Evolutionary conservation across 139 green algal genomes (phyloP), one percentile per base, ranked within the genome.

Genomic region (Chlorella sp.): DNA sequence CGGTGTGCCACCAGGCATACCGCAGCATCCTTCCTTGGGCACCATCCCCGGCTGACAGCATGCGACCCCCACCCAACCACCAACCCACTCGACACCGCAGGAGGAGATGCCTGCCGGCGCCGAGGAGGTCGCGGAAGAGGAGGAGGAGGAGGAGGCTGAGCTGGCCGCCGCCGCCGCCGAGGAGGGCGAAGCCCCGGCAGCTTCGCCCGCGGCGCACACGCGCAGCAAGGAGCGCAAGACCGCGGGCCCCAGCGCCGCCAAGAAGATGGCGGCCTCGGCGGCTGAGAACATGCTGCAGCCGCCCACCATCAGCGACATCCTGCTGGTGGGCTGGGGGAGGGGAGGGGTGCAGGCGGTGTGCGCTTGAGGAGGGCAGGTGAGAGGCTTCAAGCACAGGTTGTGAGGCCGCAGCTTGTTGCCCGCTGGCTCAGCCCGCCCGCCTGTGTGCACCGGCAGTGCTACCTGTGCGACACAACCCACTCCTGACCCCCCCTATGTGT

Each of bases 291-390:
- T 41, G 40, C 60, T 83, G 77, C 77, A 64, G 17, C 40, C 51
- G 51, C 46, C 76, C 20, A 87, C 83, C 75, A 87, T 87, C 28
- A 40, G 36, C 2, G 83, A 87, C 51, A n/a, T 87, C 24, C 62
- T 87, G 51, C 62, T 87, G 68, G 72, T 78, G 70, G 9, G 70
- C 19, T 19, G 70, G 0, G 7, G 34, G 11, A 22, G 65, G 44
- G 16, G 38, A 5, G 30, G 4, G 28, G 65, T 11, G 64, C 30
- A 20, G 65, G 65, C 14, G 65, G 1, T 2, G 51, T 60, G 51
- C 51, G 16, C 7, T 7, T 60, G 51, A 16, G 51, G 16, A 24
- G 51, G 14, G 51, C 51, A 26, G 46, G 51, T 60, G 51, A 26
- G 51, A n/a, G n/a, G n/a, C n/a, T n/a, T n/a, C n/a, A n/a, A n/a